Conservation (phyloP, 371 early-diverging fungal species). For the Rhizopus arrhizus region DNA sequence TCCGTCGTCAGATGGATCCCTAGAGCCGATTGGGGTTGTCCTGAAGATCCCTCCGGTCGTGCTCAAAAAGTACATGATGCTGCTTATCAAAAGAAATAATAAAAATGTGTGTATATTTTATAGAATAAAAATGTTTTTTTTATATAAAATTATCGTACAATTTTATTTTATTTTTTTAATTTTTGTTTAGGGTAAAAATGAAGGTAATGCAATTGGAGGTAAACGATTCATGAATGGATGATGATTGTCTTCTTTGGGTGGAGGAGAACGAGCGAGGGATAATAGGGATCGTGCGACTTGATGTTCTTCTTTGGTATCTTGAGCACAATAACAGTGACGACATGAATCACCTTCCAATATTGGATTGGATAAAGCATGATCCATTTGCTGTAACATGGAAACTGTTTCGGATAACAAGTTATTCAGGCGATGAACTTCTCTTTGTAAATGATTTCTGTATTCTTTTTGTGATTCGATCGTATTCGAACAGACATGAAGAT, state of each 20-base stretch:
- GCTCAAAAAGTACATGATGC: constrained; percentile 89
- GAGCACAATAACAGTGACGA: constrained; percentile 7
- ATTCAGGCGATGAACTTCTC: constrained; percentile 57
- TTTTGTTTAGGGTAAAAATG: constrained; percentile 21
- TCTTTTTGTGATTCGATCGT: constrained; percentile 50
- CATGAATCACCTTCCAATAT: constrained; percentile 17
- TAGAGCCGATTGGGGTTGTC: constrained; percentile 94
- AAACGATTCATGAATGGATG: constrained; percentile 11
- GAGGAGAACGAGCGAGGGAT: constrained; percentile 22
- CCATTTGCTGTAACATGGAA: constrained; percentile 53
- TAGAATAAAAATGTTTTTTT: background rate
- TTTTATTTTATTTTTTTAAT: background rate
- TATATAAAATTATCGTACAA: background rate
- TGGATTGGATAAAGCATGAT: constrained; percentile 44
- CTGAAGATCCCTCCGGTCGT: constrained; percentile 96
- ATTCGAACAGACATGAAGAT: constrained; percentile 28
- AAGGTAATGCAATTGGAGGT: constrained; percentile 25
- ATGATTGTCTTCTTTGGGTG: constrained; percentile 1
- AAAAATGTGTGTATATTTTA: background rate
- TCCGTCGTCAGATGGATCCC: constrained; percentile 96
- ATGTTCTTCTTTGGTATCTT: constrained; percentile 17
- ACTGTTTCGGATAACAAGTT: constrained; percentile 55
- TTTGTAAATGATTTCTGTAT: constrained; percentile 58
- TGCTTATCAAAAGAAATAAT: constrained; percentile 53
- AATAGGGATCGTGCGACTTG: constrained; percentile 26